Percentiles rank a stretch among this genome's conserved stretches.
These are phyloP conservation scores for Exophiala sp. DNA, from an alignment of 2,329 filamentous ascomycete genomes.

Conservation along the genomic window DNA sequence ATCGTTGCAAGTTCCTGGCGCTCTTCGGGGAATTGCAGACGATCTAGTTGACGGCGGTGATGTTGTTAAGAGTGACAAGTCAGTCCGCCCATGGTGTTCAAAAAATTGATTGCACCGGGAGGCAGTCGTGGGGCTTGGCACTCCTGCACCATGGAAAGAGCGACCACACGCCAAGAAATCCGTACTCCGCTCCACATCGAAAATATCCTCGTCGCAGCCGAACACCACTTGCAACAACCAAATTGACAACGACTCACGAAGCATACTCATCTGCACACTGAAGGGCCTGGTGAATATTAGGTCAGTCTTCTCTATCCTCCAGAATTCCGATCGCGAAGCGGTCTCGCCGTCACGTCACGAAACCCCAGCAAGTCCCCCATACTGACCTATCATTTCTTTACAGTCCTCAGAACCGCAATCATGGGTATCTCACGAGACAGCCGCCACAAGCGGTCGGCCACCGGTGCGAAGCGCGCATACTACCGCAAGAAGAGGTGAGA, in stretches of 20 bases:
- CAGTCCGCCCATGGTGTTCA: neutral
- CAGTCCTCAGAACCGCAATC: constrained; percentile 58
- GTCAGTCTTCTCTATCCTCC: constrained; percentile 12
- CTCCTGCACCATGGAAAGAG: no score
- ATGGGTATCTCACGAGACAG: constrained; percentile 99
- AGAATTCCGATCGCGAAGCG: no score
- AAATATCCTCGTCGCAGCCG: neutral
- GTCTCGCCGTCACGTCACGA: no score
- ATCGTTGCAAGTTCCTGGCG: constrained; percentile 54
- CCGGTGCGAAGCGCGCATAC: constrained; percentile 94
- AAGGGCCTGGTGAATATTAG: constrained; percentile 21
- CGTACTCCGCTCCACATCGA: no score
- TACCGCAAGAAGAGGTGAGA: constrained; percentile 65
- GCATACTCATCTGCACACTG: constrained; percentile 25
- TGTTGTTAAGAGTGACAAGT: neutral
- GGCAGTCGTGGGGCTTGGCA: neutral
- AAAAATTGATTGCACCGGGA: neutral
- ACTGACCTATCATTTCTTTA: constrained; percentile 7
- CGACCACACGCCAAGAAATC: no score
- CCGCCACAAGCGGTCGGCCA: constrained; percentile 99
- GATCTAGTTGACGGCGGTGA: constrained; percentile 31
- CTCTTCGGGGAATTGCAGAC: constrained; percentile 54
- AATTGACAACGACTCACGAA: constrained; percentile 12
- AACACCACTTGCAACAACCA: constrained; percentile 4
- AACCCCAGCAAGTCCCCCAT: neutral